These are phyloP conservation scores for Francoa sonchifolia DNA, from an alignment of 441 rosid species.

Conservation along the genomic window DNA sequence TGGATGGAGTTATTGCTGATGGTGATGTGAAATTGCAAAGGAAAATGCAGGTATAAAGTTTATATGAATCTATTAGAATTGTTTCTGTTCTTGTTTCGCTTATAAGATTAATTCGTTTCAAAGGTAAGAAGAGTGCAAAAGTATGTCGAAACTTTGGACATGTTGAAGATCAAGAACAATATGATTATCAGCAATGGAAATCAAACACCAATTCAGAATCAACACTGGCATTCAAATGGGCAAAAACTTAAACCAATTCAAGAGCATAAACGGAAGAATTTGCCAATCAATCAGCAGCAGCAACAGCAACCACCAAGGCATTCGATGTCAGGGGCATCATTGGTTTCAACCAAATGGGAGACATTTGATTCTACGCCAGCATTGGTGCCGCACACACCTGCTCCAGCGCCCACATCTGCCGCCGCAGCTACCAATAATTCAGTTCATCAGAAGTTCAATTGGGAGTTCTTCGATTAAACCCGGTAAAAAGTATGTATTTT, in stretches of 20 bases:
- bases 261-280: conserved; percentile 24
- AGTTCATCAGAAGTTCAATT: conserved; percentile 59
- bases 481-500: conserved; percentile 10
- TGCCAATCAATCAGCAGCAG: conserved; percentile 21
- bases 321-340: conserved; percentile 38
- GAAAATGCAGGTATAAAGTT: conserved; percentile 65
- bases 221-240: conserved; percentile 28
- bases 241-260: conserved; percentile 32
- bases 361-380: conserved; percentile 48
- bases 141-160: conserved; percentile 75
- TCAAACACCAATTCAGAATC: conserved; percentile 17
- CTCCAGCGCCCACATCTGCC: conserved; percentile 24
- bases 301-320: conserved; percentile 10
- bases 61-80: background rate
- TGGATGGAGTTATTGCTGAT: conserved; percentile 70
- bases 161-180: conserved; percentile 72
- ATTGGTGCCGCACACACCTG: conserved; percentile 23
- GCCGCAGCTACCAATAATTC: conserved; percentile 18
- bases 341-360: conserved; percentile 82
- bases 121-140: conserved; percentile 89
- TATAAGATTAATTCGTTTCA: background rate
- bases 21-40: conserved; percentile 88
- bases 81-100: background rate
- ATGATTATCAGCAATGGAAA: conserved; percentile 31
- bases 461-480: conserved; percentile 77